A percentile compares a stretch with the other conserved stretches of the same genome.
These are phyloP conservation scores for Phytophthora pini DNA, from an alignment of 352 stramenopile genomes.

Conservation along the genomic window DNA sequence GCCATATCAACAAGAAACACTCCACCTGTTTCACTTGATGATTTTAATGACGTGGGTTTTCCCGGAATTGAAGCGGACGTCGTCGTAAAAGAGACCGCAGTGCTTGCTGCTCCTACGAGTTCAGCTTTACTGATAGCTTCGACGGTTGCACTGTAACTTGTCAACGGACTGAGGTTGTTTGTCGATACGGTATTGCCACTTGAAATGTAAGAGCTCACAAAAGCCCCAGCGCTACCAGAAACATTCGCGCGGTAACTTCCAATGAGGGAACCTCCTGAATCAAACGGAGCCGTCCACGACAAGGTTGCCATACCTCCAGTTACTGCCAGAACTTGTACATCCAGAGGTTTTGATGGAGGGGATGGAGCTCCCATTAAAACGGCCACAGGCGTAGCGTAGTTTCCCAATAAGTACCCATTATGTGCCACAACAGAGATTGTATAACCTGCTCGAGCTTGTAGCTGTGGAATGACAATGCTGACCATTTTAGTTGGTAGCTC, in stretches of 20 bases:
- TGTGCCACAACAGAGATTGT: constrained; percentile 37
- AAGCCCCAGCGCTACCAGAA: neutral
- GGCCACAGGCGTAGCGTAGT: constrained; percentile 15
- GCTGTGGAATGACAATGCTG: constrained; percentile 25
- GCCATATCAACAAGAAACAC: constrained; percentile 47
- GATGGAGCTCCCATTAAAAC: constrained; percentile 39
- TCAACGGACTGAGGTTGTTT: constrained; percentile 40
- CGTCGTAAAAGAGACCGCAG: constrained; percentile 33
- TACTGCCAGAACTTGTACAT: constrained; percentile 28
- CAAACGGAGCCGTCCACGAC: constrained; percentile 49
- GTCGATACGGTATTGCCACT: constrained; percentile 8
- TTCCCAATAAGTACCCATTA: constrained; percentile 31
- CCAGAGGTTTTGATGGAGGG: constrained; percentile 30
- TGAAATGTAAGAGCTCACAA: constrained; percentile 13
- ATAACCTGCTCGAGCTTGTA: constrained; percentile 42
- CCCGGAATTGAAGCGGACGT: constrained; percentile 40
- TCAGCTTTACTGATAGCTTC: constrained; percentile 45
- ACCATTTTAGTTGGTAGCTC: constrained; percentile 24
- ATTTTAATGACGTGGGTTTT: constrained; percentile 35
- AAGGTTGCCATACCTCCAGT: constrained; percentile 56
- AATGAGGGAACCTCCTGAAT: constrained; percentile 49
- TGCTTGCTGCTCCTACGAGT: constrained; percentile 31
- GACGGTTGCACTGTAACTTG: constrained; percentile 40
- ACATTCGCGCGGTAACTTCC: constrained; percentile 42
- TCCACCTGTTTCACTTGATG: constrained; percentile 46